phyloP scores from a whole-genome alignment of 495 filamentous ascomycete genomes.

The Penicillium parvum region DNA sequence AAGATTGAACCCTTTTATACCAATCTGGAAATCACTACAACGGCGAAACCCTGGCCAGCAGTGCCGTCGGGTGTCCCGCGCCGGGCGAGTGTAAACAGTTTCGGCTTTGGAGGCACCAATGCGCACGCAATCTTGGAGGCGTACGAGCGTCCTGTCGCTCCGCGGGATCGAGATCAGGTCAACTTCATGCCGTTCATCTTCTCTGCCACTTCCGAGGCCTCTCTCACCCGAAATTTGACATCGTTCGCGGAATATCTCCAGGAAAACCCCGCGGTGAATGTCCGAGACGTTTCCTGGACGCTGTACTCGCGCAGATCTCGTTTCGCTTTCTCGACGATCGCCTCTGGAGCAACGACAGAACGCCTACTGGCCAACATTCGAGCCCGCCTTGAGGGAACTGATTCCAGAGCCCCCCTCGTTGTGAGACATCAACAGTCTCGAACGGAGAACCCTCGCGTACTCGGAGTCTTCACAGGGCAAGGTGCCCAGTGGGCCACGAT shows the following conservation, averaged over 20 bases:
- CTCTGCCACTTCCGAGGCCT: neutral
- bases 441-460: neutral
- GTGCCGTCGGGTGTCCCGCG: constrained; percentile 29
- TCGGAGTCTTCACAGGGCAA: constrained; percentile 35
- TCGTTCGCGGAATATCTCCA: no score
- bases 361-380: no score
- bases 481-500: constrained; percentile 36
- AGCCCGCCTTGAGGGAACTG: no score
- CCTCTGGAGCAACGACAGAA: no score
- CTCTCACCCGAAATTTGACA: neutral
- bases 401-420: no score
- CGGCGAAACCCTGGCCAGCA: neutral
- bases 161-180: neutral
- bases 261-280: no score
- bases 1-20: neutral
- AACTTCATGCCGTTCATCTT: neutral
- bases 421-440: neutral
- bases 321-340: no score
- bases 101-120: constrained; percentile 62
- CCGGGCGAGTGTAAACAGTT: constrained; percentile 47
- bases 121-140: constrained; percentile 56
- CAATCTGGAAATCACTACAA: neutral
- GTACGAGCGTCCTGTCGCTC: constrained; percentile 1
- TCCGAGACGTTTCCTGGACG: no score
- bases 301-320: no score